These are phyloP conservation scores for Cicer pinnatifidum DNA, from an alignment of 306 rosid genomes.

Conservation along the genomic window DNA sequence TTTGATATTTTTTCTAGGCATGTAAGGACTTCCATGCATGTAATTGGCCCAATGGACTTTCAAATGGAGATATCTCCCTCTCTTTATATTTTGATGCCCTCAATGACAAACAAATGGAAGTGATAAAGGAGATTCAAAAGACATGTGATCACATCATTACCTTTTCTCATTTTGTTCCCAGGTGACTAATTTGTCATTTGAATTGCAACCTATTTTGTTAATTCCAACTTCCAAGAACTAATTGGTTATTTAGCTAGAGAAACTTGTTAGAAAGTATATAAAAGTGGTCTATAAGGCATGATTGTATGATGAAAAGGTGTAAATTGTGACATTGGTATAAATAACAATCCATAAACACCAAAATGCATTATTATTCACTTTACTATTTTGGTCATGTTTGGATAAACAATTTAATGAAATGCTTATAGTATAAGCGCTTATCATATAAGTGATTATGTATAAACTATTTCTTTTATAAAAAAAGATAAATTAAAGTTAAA, in stretches of 20 bases:
- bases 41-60: conserved; percentile 73
- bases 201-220: conserved; percentile 20
- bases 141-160: conserved; percentile 71
- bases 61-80: conserved; percentile 71
- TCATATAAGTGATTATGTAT: no score
- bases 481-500: no score
- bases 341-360: conserved; percentile 14
- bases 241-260: not conserved
- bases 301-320: not conserved
- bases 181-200: conserved; percentile 48
- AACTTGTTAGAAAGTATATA: not conserved
- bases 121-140: conserved; percentile 61
- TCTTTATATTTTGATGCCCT: conserved; percentile 76
- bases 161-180: conserved; percentile 93
- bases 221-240: not conserved
- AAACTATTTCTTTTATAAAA: no score
- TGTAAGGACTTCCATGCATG: conserved; percentile 90
- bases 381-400: not conserved
- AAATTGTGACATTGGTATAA: not conserved
- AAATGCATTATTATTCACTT: not conserved
- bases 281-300: not conserved
- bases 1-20: conserved; percentile 49
- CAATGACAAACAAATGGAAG: conserved; percentile 60
- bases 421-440: no score
- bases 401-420: no score